phyloP scores from a whole-genome alignment of 768 basidiomycete species.

The Heimioporus sp. region DNA sequence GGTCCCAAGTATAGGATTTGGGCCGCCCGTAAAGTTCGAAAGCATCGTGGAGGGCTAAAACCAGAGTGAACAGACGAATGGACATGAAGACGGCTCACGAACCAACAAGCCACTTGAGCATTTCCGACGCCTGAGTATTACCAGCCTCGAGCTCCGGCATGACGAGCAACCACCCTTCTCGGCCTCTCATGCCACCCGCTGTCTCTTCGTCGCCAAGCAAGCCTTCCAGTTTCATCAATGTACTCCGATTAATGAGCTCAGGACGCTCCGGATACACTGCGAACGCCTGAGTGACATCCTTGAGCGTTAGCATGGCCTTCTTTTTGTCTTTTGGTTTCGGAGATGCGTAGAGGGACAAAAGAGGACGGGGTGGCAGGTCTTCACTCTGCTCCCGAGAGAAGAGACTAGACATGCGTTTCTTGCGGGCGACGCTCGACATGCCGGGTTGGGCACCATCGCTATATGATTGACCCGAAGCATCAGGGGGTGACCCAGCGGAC shows the following conservation, averaged over 20 bases:
- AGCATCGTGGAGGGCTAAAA: constrained; percentile 74
- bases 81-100: constrained; percentile 24
- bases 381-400: constrained; percentile 54
- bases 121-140: constrained; percentile 67
- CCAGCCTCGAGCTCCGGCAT: constrained; percentile 83
- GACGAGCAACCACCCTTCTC: constrained; percentile 84
- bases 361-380: constrained; percentile 35
- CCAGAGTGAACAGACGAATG: constrained; percentile 8
- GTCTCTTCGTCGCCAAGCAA: constrained; percentile 75
- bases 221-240: constrained; percentile 91
- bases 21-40: constrained; percentile 91
- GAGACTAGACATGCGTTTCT: constrained; percentile 59
- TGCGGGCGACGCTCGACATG: constrained; percentile 26
- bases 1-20: constrained; percentile 85
- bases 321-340: constrained; percentile 74
- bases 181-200: constrained; percentile 58
- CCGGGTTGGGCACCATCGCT: constrained; percentile 27
- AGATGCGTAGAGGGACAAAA: constrained; percentile 59
- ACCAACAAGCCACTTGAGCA: constrained; percentile 92
- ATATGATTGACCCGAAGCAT: constrained; percentile 20
- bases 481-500: constrained; percentile 41
- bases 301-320: constrained; percentile 67
- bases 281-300: constrained; percentile 77
- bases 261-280: constrained; percentile 97
- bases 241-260: constrained; percentile 84